Conservation (phyloP, 257 asterid genomes). For the Nicotiana benthamiana region DNA sequence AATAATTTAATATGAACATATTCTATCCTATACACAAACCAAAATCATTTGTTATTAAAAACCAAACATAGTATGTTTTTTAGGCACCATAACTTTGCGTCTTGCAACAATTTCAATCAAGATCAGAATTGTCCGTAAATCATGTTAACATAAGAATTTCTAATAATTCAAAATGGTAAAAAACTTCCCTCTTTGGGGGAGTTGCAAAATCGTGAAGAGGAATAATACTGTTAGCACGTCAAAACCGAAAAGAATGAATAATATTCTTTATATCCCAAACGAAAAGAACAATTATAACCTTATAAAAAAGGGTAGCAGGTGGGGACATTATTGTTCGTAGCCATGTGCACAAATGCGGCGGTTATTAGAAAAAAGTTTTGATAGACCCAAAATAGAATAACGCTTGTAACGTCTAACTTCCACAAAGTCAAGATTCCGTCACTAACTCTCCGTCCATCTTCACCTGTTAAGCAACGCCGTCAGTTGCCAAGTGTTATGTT, state of each 20-base stretch:
- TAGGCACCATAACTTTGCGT: background rate
- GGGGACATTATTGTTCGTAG: conserved; percentile 24
- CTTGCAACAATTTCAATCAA: background rate
- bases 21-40: too few species aligned
- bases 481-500: background rate
- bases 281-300: background rate
- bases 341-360: conserved; percentile 39
- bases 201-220: background rate
- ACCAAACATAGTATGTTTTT: background rate
- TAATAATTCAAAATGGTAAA: background rate
- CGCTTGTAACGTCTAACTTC: conserved; percentile 4
- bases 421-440: conserved; percentile 17
- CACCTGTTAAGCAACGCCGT: conserved; percentile 25
- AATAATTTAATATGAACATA: too few species aligned
- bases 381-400: background rate
- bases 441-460: background rate
- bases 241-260: background rate
- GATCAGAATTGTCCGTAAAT: background rate
- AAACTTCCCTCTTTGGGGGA: background rate
- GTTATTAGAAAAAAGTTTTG: conserved; percentile 17
- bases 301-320: conserved; percentile 8
- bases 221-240: background rate
- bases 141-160: background rate
- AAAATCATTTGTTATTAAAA: background rate
- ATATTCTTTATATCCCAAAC: background rate